A percentile compares a stretch with the other conserved stretches of the same genome.
Conservation (phyloP, 83 land plant genomes). For the Diphasiastrum complanatum region DNA sequence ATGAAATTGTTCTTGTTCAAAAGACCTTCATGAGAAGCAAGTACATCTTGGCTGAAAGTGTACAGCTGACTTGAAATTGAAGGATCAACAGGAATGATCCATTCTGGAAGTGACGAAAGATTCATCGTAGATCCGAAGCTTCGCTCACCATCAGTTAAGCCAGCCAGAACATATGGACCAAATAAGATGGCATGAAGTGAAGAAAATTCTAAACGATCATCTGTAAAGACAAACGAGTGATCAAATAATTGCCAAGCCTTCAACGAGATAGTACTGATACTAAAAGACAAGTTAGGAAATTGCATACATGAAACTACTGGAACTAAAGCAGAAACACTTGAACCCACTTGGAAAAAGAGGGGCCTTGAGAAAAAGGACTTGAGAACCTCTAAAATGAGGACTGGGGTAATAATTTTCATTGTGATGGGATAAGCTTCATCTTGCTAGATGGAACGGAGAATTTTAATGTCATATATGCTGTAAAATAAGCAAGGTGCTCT, state of each 20-base stretch:
- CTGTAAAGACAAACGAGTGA: constrained; percentile 33
- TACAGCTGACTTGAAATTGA: constrained; percentile 37
- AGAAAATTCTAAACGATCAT: constrained; percentile 59
- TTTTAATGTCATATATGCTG: too few species aligned
- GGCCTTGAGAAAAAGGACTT: not conserved
- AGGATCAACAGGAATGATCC: constrained; percentile 52
- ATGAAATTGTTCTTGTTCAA: not conserved
- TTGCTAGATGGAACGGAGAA: too few species aligned
- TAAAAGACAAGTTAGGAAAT: too few species aligned
- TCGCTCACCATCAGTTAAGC: constrained; percentile 51
- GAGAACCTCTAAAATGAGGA: too few species aligned
- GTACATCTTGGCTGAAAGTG: constrained; percentile 47
- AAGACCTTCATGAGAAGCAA: too few species aligned
- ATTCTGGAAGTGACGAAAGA: constrained; percentile 28
- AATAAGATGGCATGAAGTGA: constrained; percentile 72
- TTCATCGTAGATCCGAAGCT: constrained; percentile 31
- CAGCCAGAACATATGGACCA: constrained; percentile 83
- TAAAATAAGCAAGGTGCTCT: too few species aligned
- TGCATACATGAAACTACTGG: too few species aligned
- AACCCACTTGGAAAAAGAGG: not conserved
- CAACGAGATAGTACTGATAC: too few species aligned
- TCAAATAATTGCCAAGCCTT: too few species aligned
- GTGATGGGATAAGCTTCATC: too few species aligned
- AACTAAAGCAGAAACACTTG: too few species aligned
- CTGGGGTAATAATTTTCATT: too few species aligned